These are phyloP conservation scores for Drosera spatulata DNA, from an alignment of 179 eudicot genomes.

Conservation along the genomic window DNA sequence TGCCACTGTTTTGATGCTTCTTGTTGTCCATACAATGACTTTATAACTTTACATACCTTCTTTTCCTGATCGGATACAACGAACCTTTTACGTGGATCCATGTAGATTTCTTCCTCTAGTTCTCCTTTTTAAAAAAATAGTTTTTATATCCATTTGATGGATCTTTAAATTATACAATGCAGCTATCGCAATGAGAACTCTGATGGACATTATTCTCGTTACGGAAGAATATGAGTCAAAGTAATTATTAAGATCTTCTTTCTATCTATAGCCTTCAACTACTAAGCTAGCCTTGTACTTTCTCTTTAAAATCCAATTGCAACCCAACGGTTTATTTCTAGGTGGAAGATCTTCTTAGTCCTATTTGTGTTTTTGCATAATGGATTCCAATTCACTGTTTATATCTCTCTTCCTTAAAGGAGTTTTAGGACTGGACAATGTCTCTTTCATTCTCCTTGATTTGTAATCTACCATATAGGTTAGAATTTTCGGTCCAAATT, in stretches of 20 bases:
- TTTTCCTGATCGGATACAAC: not conserved
- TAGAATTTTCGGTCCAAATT: too few relatives aligned
- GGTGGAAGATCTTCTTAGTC: not conserved
- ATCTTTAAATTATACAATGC: not conserved
- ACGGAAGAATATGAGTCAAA: not conserved
- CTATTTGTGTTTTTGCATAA: not conserved
- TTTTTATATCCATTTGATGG: conserved; percentile 3
- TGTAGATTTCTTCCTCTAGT: not conserved
- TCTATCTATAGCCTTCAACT: not conserved
- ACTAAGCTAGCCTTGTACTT: not conserved
- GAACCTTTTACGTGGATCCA: not conserved
- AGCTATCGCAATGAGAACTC: not conserved
- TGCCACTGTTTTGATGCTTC: not conserved
- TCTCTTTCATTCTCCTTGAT: not conserved
- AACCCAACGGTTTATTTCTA: too few relatives aligned
- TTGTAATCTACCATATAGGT: too few relatives aligned
- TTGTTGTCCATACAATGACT: not conserved
- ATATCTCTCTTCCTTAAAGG: too few relatives aligned
- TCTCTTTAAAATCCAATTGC: too few relatives aligned
- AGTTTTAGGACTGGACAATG: not conserved
- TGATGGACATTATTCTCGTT: not conserved
- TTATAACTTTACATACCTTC: not conserved
- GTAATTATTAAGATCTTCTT: not conserved
- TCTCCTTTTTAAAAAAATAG: not conserved
- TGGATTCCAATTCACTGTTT: too few relatives aligned